Evolutionary conservation across 2,329 filamentous ascomycete species (phyloP).

Genomic region (Aspergillus novoparasiticus): DNA sequence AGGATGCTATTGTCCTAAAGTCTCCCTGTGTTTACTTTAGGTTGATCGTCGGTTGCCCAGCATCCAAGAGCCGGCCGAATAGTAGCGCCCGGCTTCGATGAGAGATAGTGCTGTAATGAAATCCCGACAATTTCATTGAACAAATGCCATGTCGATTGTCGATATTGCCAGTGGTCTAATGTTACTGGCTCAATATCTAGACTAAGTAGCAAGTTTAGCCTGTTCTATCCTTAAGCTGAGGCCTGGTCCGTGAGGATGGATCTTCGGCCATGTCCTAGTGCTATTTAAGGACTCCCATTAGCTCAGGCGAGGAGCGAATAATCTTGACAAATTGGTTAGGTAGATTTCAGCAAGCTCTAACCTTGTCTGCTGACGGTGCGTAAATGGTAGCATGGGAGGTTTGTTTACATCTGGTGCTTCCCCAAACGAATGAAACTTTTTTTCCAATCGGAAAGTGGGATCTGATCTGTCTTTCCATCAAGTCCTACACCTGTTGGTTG

Average conservation of each 20-base stretch:
- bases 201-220: background rate
- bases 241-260: slow-evolving; percentile 11
- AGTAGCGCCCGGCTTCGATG: background rate
- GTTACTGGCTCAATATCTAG: background rate
- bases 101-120: background rate
- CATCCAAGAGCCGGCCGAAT: background rate
- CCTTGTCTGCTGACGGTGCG: background rate
- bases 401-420: background rate
- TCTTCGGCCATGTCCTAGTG: slow-evolving; percentile 15
- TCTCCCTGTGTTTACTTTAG: background rate
- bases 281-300: background rate
- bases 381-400: background rate
- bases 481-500: background rate
- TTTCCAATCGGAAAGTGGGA: background rate
- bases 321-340: background rate
- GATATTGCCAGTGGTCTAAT: background rate
- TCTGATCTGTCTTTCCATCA: background rate
- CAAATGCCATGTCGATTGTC: background rate
- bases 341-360: background rate
- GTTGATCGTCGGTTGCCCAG: background rate
- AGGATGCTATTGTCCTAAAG: background rate
- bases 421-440: background rate
- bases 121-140: background rate
- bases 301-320: background rate
- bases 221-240: background rate